Conservation (phyloP, 2,329 filamentous ascomycete genomes). For the Xylariaceae sp. region DNA sequence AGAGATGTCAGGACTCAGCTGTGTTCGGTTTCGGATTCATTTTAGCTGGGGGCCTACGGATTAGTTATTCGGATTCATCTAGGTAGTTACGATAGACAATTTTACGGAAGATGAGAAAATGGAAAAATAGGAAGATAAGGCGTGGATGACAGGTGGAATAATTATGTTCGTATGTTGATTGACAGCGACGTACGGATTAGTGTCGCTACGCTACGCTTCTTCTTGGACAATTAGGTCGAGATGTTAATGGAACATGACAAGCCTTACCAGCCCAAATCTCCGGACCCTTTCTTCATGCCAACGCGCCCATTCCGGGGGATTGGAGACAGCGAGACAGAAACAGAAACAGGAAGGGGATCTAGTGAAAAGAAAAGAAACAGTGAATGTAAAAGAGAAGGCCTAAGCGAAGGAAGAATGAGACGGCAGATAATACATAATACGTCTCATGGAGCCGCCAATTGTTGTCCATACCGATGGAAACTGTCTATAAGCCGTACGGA, state of each 20-base stretch:
- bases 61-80: background rate
- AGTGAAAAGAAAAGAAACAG: background rate
- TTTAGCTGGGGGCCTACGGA: background rate
- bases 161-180: no score
- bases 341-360: background rate
- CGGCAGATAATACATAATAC: background rate
- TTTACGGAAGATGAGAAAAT: background rate
- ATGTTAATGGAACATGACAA: no score
- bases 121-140: background rate
- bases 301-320: background rate
- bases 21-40: no score
- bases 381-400: background rate
- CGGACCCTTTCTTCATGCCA: conserved; percentile 10
- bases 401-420: background rate
- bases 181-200: no score
- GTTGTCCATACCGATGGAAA: conserved; percentile 4
- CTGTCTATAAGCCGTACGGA: no score
- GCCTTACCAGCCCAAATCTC: conserved; percentile 8
- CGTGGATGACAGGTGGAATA: background rate
- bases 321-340: background rate
- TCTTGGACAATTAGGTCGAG: background rate
- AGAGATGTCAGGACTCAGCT: no score
- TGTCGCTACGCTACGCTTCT: background rate
- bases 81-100: background rate
- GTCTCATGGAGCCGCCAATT: conserved; percentile 1